These are phyloP conservation scores for Escovopsis sp. DNA, from an alignment of 2,329 filamentous ascomycete genomes.

Conservation along the genomic window DNA sequence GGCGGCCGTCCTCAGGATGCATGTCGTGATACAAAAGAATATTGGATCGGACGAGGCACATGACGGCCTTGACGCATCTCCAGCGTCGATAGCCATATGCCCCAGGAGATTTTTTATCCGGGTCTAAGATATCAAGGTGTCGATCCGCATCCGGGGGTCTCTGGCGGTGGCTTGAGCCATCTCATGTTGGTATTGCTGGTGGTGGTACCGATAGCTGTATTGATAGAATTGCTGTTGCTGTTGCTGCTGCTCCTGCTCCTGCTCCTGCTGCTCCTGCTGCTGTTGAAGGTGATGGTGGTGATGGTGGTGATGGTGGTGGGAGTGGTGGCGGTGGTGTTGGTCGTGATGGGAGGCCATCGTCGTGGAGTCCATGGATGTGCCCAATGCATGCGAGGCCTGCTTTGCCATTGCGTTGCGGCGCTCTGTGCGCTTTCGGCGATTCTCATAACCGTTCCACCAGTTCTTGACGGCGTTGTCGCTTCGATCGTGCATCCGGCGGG, in stretches of 20 bases:
- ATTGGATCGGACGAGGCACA: neutral
- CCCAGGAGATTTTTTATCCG: too few relatives aligned
- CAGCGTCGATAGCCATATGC: too few relatives aligned
- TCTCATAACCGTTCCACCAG: conserved; percentile 76
- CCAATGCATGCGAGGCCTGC: conserved; percentile 11
- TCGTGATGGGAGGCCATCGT: neutral
- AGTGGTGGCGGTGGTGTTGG: neutral
- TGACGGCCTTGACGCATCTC: neutral
- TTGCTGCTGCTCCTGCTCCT: too few relatives aligned
- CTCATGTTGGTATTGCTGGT: conserved; percentile 3
- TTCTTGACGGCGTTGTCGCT: conserved; percentile 97
- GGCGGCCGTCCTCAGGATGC: neutral
- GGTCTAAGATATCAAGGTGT: too few relatives aligned
- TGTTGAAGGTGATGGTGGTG: conserved; percentile 5
- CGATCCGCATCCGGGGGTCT: too few relatives aligned
- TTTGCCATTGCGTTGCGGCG: conserved; percentile 11
- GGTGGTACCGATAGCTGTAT: neutral
- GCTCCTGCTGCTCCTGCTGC: too few relatives aligned
- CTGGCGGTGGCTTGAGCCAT: conserved; percentile 5
- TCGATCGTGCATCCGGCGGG: conserved; percentile 62
- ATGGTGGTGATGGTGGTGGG: neutral
- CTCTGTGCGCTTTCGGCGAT: conserved; percentile 48
- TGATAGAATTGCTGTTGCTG: neutral
- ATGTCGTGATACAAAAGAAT: neutral
- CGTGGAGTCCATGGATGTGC: too few relatives aligned